Base-by-base conservation (phyloP, 2,329 filamentous ascomycete genomes). In the Zasmidium citrigriseum region DNA sequence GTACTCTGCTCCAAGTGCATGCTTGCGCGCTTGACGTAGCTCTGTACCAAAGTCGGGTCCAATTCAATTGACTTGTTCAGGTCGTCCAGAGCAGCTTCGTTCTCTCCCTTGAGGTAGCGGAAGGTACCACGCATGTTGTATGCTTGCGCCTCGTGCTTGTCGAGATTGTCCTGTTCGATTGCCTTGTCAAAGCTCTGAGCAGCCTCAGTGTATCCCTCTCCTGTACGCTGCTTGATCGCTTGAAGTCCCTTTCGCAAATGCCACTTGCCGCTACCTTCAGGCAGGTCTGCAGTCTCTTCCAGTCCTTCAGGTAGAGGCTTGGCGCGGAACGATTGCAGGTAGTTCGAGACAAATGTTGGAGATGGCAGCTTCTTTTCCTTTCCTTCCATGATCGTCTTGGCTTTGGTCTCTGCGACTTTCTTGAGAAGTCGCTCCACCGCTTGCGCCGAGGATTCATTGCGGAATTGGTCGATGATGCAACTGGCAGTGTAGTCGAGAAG, bases 101-200 rank as follows among this genome's bases (percentile, higher is more conserved):
- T 93, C 74, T 96, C 91, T 58, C 95, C 95, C 66, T 89, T 87
- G 61, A 99, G 84, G 73, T 96, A 98, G 73, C 89, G 88, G 82
- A 98, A 98, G 29, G 95, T 99, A 60, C 93, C 95, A 57, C 93
- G 89, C 86, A 96, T 89, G 82, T 98, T 99, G 77, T 97, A 91
- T 14, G 93, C 95, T 67, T 96, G 87, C 2, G 92, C 92, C 78
- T 97, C 93, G 70, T 90, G 86, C 66, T 93, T 86, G 49, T 82
- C 92, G 18, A 97, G 84, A 45, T 90, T 89, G 45, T 87, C 89
- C 29, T 93, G 78, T 77, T 96, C 89, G 54, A 98, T 76, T 0
- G 95, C 92, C 78, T 90, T 90, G 73, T 96, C 90, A 70, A 98
- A 98, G 25, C 91, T 89, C 38, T 84, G 79, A 2, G 91, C 86